These are phyloP conservation scores for Cordyceps cicadae DNA, from an alignment of 2,329 filamentous ascomycete genomes.

Conservation along the genomic window DNA sequence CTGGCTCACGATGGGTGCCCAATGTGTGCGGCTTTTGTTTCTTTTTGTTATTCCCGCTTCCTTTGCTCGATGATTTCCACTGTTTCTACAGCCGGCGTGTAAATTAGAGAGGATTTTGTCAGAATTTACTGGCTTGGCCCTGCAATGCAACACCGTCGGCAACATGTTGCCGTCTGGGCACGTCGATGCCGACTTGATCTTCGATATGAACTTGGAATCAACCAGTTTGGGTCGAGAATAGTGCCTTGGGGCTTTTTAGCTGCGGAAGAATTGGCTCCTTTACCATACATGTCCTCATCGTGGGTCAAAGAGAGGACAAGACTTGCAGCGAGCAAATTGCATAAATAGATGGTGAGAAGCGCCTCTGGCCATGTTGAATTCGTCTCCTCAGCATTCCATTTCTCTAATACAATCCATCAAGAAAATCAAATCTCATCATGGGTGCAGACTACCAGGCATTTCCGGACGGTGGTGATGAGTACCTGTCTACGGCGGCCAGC, in stretches of 20 bases:
- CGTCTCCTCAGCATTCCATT: neutral
- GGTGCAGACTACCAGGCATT: neutral
- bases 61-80: neutral
- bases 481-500: neutral
- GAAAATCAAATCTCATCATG: neutral
- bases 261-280: neutral
- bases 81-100: neutral
- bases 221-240: neutral
- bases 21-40: neutral
- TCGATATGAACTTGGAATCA: neutral
- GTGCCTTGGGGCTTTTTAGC: neutral
- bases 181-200: neutral
- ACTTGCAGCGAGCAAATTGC: neutral
- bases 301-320: neutral
- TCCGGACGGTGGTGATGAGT: neutral
- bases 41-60: neutral
- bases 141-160: neutral
- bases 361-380: too few relatives aligned
- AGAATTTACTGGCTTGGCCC: neutral
- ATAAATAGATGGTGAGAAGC: neutral
- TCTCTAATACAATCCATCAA: neutral
- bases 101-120: neutral
- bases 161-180: neutral
- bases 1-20: neutral
- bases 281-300: neutral